phyloP scores from a whole-genome alignment of 2,329 filamentous ascomycete species.

The Truncatella angustata region DNA sequence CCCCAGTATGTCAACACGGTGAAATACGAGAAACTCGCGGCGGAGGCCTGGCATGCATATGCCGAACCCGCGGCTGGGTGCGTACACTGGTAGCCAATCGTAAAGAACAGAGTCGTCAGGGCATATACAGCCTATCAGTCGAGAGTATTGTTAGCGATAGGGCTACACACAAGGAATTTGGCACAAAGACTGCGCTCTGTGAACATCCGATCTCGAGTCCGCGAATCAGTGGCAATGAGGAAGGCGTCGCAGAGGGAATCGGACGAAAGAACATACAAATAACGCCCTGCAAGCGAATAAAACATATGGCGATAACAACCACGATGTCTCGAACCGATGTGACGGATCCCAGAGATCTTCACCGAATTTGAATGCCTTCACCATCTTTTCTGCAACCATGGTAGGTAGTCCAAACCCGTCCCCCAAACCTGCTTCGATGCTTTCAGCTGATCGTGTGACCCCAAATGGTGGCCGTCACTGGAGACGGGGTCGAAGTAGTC shows the following conservation, averaged over 20 bases:
- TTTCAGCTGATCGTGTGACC: too few species aligned
- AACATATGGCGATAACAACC: slow-evolving; percentile 67
- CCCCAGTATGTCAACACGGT: slow-evolving; percentile 82
- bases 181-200: background rate
- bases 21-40: slow-evolving; percentile 74
- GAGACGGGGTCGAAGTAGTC: background rate
- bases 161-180: background rate
- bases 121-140: slow-evolving; percentile 54
- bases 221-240: background rate
- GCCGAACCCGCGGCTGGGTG: slow-evolving; percentile 34
- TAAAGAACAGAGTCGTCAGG: slow-evolving; percentile 67
- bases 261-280: slow-evolving; percentile 40
- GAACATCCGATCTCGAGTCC: background rate
- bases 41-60: slow-evolving; percentile 42
- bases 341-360: slow-evolving; percentile 47
- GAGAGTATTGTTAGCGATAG: background rate
- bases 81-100: slow-evolving; percentile 64
- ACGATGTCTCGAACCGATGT: slow-evolving; percentile 76
- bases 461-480: background rate
- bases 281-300: slow-evolving; percentile 58
- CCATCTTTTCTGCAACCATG: slow-evolving; percentile 8
- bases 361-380: slow-evolving; percentile 20
- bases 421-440: background rate
- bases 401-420: background rate
- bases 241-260: background rate